Percentiles rank a stretch among this genome's conserved stretches.
phyloP scores from a whole-genome alignment of 495 filamentous ascomycete genomes.

The Aspergillus baeticus region DNA sequence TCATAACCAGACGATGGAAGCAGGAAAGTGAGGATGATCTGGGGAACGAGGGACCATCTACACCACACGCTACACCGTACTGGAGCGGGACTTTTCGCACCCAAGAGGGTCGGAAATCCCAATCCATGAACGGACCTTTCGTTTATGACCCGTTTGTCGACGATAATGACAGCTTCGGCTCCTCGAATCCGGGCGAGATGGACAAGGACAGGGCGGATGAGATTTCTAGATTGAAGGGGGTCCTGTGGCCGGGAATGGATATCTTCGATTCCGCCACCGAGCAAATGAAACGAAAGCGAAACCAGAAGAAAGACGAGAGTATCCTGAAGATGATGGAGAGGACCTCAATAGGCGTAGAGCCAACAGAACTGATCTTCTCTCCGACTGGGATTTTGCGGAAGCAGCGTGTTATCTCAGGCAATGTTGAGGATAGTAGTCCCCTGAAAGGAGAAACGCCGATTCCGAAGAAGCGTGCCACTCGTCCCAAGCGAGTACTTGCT shows the following conservation, averaged over 20 bases:
- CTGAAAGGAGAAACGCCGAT: slow-evolving; percentile 49
- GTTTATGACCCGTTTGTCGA: slow-evolving; percentile 24
- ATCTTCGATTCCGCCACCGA: slow-evolving; percentile 82
- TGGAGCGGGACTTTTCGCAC: slow-evolving; percentile 9
- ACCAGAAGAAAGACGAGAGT: slow-evolving; percentile 79
- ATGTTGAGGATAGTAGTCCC: slow-evolving; percentile 51
- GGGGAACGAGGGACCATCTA: slow-evolving; percentile 7
- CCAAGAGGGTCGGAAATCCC: neutral
- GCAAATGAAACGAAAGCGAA: slow-evolving; percentile 74
- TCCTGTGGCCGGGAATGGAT: slow-evolving; percentile 81
- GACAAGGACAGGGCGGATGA: slow-evolving; percentile 39
- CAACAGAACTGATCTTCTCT: slow-evolving; percentile 68
- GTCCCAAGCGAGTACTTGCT: slow-evolving; percentile 28
- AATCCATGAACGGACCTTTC: neutral
- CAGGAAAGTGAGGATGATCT: slow-evolving; percentile 11
- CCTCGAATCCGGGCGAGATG: slow-evolving; percentile 12
- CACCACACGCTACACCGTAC: slow-evolving; percentile 23
- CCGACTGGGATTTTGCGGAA: slow-evolving; percentile 53
- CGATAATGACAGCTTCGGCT: slow-evolving; percentile 18
- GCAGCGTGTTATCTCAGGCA: slow-evolving; percentile 55
- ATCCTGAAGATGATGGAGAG: slow-evolving; percentile 68
- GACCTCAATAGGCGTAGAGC: slow-evolving; percentile 65
- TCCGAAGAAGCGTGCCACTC: slow-evolving; percentile 31
- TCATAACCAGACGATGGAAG: slow-evolving; percentile 13
- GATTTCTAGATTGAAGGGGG: slow-evolving; percentile 64